A percentile compares a stretch with the other conserved stretches of the same genome.
These are phyloP conservation scores for Senna tora DNA, from an alignment of 306 rosid species.

Conservation along the genomic window DNA sequence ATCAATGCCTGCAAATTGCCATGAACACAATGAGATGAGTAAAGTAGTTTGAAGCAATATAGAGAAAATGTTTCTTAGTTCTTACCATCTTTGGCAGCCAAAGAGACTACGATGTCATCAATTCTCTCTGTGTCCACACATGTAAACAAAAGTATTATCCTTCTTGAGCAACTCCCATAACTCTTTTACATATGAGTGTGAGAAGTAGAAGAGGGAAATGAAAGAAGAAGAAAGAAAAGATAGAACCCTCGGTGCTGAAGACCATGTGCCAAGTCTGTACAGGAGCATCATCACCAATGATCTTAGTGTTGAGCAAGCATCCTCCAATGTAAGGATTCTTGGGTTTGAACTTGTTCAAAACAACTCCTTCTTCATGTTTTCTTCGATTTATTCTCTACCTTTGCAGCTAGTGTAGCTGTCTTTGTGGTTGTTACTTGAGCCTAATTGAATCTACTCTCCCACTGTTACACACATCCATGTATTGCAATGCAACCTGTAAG, in stretches of 20 bases:
- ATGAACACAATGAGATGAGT: slow-evolving; percentile 26
- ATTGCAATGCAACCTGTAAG: slow-evolving; percentile 64
- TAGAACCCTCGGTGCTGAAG: slow-evolving; percentile 87
- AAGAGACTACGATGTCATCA: slow-evolving; percentile 83
- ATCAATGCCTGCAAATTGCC: slow-evolving; percentile 63
- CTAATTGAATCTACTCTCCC: slow-evolving; percentile 63
- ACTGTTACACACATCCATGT: slow-evolving; percentile 52
- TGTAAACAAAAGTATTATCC: slow-evolving; percentile 83
- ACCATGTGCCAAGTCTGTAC: slow-evolving; percentile 99
- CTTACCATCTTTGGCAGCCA: slow-evolving; percentile 90
- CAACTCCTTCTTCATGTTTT: slow-evolving; percentile 86
- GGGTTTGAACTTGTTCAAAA: slow-evolving; percentile 85
- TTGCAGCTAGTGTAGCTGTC: slow-evolving; percentile 65
- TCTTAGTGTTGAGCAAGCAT: slow-evolving; percentile 90
- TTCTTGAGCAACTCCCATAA: slow-evolving; percentile 89
- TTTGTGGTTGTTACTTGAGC: slow-evolving; percentile 85
- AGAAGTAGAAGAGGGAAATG: not conserved
- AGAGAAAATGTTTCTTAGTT: slow-evolving; percentile 7
- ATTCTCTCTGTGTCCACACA: slow-evolving; percentile 98
- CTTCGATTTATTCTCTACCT: slow-evolving; percentile 79
- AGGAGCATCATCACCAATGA: slow-evolving; percentile 99
- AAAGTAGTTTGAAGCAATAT: not conserved
- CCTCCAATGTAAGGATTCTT: slow-evolving; percentile 77
- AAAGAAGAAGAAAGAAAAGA: too few species aligned
- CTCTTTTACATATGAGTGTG: slow-evolving; percentile 69